phyloP scores from a whole-genome alignment of 352 stramenopile species.

The Aphanomyces euteiches region DNA sequence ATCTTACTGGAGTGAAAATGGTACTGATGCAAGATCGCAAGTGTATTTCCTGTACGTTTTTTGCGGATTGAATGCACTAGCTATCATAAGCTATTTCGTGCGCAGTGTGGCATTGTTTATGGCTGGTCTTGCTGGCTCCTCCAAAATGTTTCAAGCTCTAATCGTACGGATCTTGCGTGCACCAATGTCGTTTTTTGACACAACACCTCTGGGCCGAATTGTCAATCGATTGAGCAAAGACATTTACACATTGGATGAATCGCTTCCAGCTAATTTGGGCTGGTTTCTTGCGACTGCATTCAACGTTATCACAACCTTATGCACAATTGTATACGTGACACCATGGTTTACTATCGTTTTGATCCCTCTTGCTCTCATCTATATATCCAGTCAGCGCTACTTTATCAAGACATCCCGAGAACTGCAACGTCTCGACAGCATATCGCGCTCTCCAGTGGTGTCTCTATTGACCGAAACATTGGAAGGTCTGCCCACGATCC shows the following conservation, averaged over 20 bases:
- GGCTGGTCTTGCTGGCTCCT: conserved; percentile 37
- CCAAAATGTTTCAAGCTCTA: conserved; percentile 33
- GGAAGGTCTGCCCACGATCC: conserved; percentile 8
- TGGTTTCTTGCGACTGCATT: conserved; percentile 39
- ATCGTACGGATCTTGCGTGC: conserved; percentile 48
- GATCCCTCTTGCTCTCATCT: conserved; percentile 51
- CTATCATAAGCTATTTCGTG: neutral
- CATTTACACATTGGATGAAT: conserved; percentile 65
- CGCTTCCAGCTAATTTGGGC: conserved; percentile 42
- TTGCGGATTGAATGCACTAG: conserved; percentile 55
- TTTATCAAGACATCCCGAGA: conserved; percentile 52
- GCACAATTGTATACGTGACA: conserved; percentile 42
- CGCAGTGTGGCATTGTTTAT: conserved; percentile 42
- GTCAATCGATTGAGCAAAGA: conserved; percentile 29
- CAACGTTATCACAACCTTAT: conserved; percentile 43
- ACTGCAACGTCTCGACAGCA: conserved; percentile 80
- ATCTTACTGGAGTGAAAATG: conserved; percentile 62
- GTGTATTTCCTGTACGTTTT: conserved; percentile 75
- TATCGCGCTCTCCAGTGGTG: conserved; percentile 71
- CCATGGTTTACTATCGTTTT: conserved; percentile 75
- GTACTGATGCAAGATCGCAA: conserved; percentile 84
- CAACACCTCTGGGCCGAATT: conserved; percentile 32
- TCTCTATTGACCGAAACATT: conserved; percentile 69
- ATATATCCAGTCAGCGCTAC: conserved; percentile 73
- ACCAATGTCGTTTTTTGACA: conserved; percentile 86